Evolutionary conservation across 2,329 filamentous ascomycete species (phyloP).

Genomic region (Pseudogymnoascus sp.): DNA sequence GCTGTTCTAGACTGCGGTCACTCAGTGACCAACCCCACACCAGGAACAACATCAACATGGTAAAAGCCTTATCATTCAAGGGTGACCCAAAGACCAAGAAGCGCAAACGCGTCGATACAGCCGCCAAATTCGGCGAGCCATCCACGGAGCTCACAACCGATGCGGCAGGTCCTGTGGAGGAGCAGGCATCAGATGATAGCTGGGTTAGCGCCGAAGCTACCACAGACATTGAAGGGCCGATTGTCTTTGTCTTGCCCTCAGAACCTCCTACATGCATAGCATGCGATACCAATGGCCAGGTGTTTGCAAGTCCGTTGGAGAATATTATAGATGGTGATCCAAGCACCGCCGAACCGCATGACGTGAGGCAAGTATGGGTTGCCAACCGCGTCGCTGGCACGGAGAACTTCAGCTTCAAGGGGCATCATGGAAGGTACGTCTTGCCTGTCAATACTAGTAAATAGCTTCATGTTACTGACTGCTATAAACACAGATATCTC

Average conservation of each 20-base stretch:
- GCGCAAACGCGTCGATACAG: constrained; percentile 63
- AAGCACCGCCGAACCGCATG: constrained; percentile 84
- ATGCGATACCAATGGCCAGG: constrained; percentile 78
- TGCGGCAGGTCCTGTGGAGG: constrained; percentile 21
- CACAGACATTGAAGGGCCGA: constrained; percentile 71
- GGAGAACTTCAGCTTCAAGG: constrained; percentile 78
- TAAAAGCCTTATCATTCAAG: constrained; percentile 90
- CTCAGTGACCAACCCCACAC: background rate
- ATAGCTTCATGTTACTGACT: constrained; percentile 4
- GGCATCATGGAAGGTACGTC: constrained; percentile 72
- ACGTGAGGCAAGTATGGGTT: constrained; percentile 93
- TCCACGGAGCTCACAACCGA: constrained; percentile 35
- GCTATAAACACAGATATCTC: constrained; percentile 56
- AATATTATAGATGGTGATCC: constrained; percentile 82
- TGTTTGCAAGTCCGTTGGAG: constrained; percentile 76
- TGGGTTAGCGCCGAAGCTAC: constrained; percentile 82
- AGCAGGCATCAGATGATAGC: constrained; percentile 60
- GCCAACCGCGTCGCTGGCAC: constrained; percentile 77
- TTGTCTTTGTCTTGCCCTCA: constrained; percentile 76
- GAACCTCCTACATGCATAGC: constrained; percentile 68
- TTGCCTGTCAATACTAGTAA: background rate
- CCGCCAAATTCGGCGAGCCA: constrained; percentile 32
- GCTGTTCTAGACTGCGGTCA: background rate
- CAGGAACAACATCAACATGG: constrained; percentile 47
- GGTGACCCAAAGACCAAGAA: constrained; percentile 95